Percentiles rank a stretch among this genome's conserved stretches.
Evolutionary conservation across 768 basidiomycete species (phyloP).

Genomic region (Terana coerulea): DNA sequence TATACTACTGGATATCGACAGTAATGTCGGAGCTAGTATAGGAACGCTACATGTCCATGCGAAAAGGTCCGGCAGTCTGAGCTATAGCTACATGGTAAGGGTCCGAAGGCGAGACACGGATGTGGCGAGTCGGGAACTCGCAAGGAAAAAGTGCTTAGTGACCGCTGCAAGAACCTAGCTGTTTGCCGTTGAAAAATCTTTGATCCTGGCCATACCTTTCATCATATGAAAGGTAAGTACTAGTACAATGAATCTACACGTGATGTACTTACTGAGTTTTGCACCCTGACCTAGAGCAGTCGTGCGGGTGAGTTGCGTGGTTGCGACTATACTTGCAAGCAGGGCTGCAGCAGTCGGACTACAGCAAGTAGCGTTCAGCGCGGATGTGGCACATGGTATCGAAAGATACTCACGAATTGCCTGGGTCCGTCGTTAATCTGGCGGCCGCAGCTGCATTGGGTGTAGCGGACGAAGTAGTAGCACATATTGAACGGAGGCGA

Average conservation of each 20-base stretch:
- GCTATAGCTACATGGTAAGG: neutral
- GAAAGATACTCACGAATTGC: too few relatives aligned
- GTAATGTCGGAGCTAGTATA: neutral
- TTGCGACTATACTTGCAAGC: neutral
- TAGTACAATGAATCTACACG: too few relatives aligned
- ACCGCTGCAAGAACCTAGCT: too few relatives aligned
- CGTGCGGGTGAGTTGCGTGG: neutral
- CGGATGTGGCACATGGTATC: too few relatives aligned
- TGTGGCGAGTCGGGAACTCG: too few relatives aligned
- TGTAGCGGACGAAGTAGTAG: neutral
- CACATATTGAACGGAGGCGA: neutral
- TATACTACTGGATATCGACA: neutral
- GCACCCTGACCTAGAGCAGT: constrained; percentile 5
- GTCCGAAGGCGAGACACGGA: too few relatives aligned
- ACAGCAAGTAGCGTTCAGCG: neutral
- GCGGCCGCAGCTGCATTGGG: neutral
- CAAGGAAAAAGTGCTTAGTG: too few relatives aligned
- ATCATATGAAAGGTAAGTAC: too few relatives aligned
- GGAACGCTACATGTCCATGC: neutral
- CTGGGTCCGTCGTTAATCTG: neutral
- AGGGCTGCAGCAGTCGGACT: neutral
- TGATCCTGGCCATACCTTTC: too few relatives aligned
- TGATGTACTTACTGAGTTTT: neutral
- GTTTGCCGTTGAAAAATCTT: too few relatives aligned
- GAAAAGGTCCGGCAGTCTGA: neutral